These are phyloP conservation scores for Solanum arcanum DNA, from an alignment of 257 asterid genomes.

Conservation along the genomic window DNA sequence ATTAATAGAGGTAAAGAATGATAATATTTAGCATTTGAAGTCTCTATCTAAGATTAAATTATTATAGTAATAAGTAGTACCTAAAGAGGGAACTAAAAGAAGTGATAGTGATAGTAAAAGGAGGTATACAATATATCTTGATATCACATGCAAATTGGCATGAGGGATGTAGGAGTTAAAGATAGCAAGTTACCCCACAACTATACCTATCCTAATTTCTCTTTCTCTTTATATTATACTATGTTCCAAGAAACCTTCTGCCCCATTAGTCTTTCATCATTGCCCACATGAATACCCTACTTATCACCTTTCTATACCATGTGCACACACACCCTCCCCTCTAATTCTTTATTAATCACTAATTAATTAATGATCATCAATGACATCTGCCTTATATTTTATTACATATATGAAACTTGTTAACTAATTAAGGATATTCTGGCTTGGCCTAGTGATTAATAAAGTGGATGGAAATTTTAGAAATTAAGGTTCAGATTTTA, in stretches of 20 bases:
- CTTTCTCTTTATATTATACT: neutral
- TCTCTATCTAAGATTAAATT: neutral
- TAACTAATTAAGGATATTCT: neutral
- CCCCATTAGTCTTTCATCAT: slow-evolving; percentile 1
- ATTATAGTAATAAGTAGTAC: neutral
- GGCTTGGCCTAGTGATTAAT: neutral
- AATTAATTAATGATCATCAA: neutral
- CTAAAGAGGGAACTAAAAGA: neutral
- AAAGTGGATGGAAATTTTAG: neutral
- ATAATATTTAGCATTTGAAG: neutral
- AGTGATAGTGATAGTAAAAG: neutral
- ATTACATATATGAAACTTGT: neutral
- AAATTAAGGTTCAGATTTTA: neutral
- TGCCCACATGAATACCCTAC: slow-evolving; percentile 5
- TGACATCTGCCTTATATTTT: neutral
- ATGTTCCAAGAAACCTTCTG: slow-evolving; percentile 3
- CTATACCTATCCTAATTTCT: neutral
- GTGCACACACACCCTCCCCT: neutral
- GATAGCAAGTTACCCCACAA: neutral
- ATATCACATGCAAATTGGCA: neutral
- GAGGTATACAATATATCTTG: neutral
- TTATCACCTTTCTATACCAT: neutral
- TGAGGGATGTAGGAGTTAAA: slow-evolving; percentile 1
- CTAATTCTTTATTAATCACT: neutral
- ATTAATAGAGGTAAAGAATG: neutral